phyloP scores from a whole-genome alignment of 2,329 filamentous ascomycete genomes.

The Plenodomus biglobosus region DNA sequence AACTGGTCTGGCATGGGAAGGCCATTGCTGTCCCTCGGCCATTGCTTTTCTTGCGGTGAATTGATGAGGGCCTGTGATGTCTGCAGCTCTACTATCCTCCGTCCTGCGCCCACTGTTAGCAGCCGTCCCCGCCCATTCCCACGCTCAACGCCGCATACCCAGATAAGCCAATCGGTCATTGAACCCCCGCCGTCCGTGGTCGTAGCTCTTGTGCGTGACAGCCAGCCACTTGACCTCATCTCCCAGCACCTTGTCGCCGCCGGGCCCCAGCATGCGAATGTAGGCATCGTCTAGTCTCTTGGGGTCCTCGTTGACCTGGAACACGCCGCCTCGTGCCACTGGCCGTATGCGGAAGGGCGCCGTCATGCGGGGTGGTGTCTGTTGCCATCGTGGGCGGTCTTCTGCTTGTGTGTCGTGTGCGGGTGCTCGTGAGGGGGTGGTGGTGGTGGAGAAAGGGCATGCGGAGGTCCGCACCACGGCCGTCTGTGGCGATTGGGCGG shows the following conservation, averaged over 20 bases:
- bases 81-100: slow-evolving; percentile 65
- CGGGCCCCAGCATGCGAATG: slow-evolving; percentile 70
- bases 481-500: slow-evolving; percentile 25
- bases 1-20: slow-evolving; percentile 31
- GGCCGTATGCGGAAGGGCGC: slow-evolving; percentile 58
- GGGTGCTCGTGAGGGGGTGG: slow-evolving; percentile 21
- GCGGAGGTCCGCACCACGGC: slow-evolving; percentile 39
- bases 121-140: neutral
- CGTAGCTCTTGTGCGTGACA: slow-evolving; percentile 97
- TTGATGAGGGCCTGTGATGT: slow-evolving; percentile 63
- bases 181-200: slow-evolving; percentile 89
- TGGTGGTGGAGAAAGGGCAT: slow-evolving; percentile 38
- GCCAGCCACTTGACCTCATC: slow-evolving; percentile 97
- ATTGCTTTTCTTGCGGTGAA: slow-evolving; percentile 43
- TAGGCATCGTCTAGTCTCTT: slow-evolving; percentile 76
- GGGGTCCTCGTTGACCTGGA: slow-evolving; percentile 75
- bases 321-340: slow-evolving; percentile 59
- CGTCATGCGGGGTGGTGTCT: slow-evolving; percentile 52
- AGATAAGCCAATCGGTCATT: slow-evolving; percentile 91
- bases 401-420: slow-evolving; percentile 38
- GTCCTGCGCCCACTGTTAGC: slow-evolving; percentile 51
- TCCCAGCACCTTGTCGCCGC: slow-evolving; percentile 71
- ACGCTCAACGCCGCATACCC: slow-evolving; percentile 56
- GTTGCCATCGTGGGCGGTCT: slow-evolving; percentile 52
- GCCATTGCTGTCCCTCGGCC: slow-evolving; percentile 22